These are phyloP conservation scores for Dunaliella sp. DNA, from an alignment of 139 green algal genomes.

Conservation along the genomic window DNA sequence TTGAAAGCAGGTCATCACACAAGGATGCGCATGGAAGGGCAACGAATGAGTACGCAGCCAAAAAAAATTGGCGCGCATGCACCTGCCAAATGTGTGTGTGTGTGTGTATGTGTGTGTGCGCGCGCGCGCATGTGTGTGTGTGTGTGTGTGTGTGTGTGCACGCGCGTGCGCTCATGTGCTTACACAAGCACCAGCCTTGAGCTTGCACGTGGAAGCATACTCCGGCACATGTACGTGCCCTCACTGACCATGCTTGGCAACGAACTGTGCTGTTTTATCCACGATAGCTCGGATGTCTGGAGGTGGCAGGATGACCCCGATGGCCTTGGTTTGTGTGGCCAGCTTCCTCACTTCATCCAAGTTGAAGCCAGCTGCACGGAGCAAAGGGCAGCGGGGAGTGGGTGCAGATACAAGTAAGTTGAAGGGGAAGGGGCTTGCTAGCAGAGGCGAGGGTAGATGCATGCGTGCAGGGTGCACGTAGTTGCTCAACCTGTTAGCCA, in stretches of 20 bases:
- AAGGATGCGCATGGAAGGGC: too few relatives aligned
- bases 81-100: neutral
- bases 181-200: too few relatives aligned
- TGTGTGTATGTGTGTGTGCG: neutral
- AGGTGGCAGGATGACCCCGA: slow-evolving; percentile 92
- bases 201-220: neutral
- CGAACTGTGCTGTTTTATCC: slow-evolving; percentile 98
- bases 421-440: too few relatives aligned
- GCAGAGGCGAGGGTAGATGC: too few relatives aligned
- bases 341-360: slow-evolving; percentile 61
- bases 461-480: too few relatives aligned
- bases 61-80: too few relatives aligned
- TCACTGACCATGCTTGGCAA: slow-evolving; percentile 87
- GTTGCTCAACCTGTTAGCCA: too few relatives aligned
- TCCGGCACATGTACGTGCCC: neutral
- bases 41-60: too few relatives aligned
- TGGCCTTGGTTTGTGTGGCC: slow-evolving; percentile 85
- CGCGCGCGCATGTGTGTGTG: neutral
- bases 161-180: neutral
- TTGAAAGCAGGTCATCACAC: too few relatives aligned
- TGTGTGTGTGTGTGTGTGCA: neutral
- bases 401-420: too few relatives aligned
- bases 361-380: slow-evolving; percentile 20
- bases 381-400: too few relatives aligned
- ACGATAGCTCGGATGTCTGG: slow-evolving; percentile 94